A percentile compares a stretch with the other conserved stretches of the same genome.
Evolutionary conservation across 1,139 yeast genomes (phyloP).

Genomic region (Casaregolazyma lundiana): DNA sequence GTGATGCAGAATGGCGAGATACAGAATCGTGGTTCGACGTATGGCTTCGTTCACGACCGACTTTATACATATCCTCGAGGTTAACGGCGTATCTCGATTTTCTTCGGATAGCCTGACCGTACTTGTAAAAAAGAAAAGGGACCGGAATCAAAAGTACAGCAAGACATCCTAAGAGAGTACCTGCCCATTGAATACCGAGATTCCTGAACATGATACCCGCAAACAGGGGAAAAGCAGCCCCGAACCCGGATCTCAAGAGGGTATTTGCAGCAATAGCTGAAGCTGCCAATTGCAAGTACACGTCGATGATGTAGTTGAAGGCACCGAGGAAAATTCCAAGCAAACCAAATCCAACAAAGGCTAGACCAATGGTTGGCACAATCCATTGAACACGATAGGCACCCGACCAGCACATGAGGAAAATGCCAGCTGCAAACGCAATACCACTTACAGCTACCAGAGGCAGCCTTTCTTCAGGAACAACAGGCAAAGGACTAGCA

Average conservation of each 20-base stretch:
- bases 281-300: conserved; percentile 69
- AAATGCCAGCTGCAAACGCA: not conserved
- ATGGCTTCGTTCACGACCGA: not conserved
- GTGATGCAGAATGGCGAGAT: too few species aligned
- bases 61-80: not conserved
- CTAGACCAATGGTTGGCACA: not conserved
- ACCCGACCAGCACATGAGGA: not conserved
- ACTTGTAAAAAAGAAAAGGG: conserved; percentile 44
- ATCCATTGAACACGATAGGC: not conserved
- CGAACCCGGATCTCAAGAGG: conserved; percentile 58
- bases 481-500: not conserved
- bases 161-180: conserved; percentile 59
- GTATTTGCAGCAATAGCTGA: conserved; percentile 52
- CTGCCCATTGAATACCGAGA: conserved; percentile 69
- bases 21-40: too few species aligned
- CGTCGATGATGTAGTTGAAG: conserved; percentile 64
- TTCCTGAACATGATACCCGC: conserved; percentile 76
- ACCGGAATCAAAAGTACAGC: conserved; percentile 59
- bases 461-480: not conserved
- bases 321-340: conserved; percentile 60
- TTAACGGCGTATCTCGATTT: not conserved
- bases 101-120: conserved; percentile 14
- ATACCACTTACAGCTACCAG: not conserved
- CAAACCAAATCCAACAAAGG: conserved; percentile 52
- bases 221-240: conserved; percentile 69